phyloP scores from a whole-genome alignment of 2,329 filamentous ascomycete genomes.

The Neophaeococcomyces aloes region DNA sequence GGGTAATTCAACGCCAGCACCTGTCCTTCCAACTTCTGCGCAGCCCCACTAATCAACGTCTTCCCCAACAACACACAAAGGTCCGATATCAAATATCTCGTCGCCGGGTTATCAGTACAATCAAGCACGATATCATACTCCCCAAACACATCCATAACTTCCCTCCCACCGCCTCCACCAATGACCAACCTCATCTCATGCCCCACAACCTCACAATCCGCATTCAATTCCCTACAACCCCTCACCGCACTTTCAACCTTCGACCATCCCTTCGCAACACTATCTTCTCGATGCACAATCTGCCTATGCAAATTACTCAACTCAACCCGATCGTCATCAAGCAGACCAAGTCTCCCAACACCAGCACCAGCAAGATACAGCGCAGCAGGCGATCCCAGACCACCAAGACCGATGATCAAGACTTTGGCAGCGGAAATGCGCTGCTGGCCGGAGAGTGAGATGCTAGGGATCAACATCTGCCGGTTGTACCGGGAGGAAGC shows the following conservation, averaged over 20 bases:
- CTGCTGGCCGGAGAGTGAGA: slow-evolving; percentile 17
- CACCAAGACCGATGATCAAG: slow-evolving; percentile 76
- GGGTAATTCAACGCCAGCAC: slow-evolving; percentile 71
- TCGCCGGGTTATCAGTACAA: slow-evolving; percentile 87
- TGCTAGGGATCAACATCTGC: slow-evolving; percentile 19
- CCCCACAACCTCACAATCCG: slow-evolving; percentile 10
- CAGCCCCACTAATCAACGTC: slow-evolving; percentile 78
- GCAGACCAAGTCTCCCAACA: slow-evolving; percentile 68
- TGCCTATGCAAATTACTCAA: slow-evolving; percentile 87
- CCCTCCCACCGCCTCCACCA: background rate
- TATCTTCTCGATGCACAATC: slow-evolving; percentile 56
- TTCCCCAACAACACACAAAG: slow-evolving; percentile 69
- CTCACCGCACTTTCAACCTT: slow-evolving; percentile 15
- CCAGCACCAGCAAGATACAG: slow-evolving; percentile 88
- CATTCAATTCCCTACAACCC: slow-evolving; percentile 17
- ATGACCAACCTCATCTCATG: slow-evolving; percentile 12
- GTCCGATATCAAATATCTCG: slow-evolving; percentile 87
- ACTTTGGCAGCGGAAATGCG: slow-evolving; percentile 30
- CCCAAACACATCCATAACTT: background rate
- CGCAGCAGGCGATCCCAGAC: slow-evolving; percentile 82
- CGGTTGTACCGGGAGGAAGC: slow-evolving; percentile 20
- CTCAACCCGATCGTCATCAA: slow-evolving; percentile 84
- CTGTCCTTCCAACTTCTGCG: slow-evolving; percentile 79
- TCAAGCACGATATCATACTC: slow-evolving; percentile 8
- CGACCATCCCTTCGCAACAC: slow-evolving; percentile 41